A percentile compares a stretch with the other conserved stretches of the same genome.
phyloP scores from a whole-genome alignment of 2,329 filamentous ascomycete genomes.

The Hysterium pulicare region DNA sequence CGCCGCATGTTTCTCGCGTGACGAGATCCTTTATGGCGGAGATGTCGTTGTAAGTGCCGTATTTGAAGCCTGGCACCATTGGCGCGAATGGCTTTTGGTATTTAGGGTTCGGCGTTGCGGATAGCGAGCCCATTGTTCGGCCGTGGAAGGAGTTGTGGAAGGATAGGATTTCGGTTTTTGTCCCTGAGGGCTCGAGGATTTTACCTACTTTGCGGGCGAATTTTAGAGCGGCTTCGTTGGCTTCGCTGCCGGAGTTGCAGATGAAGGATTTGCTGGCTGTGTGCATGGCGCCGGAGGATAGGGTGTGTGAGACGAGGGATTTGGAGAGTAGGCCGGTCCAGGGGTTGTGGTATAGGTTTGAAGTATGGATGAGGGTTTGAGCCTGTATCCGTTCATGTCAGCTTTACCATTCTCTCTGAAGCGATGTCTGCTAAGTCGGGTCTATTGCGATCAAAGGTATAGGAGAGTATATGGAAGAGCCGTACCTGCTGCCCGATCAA shows the following conservation, averaged over 20 bases:
- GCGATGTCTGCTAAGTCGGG: too few species aligned
- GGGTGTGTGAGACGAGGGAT: slow-evolving; percentile 76
- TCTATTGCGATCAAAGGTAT: too few species aligned
- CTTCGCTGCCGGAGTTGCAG: slow-evolving; percentile 94
- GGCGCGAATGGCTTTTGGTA: slow-evolving; percentile 94
- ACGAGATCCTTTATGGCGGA: slow-evolving; percentile 68
- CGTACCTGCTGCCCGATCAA: slow-evolving; percentile 74
- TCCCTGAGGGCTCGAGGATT: slow-evolving; percentile 63
- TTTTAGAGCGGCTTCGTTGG: slow-evolving; percentile 97
- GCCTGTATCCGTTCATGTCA: too few species aligned
- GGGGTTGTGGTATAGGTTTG: slow-evolving; percentile 94
- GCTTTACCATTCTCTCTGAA: too few species aligned
- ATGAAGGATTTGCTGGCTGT: slow-evolving; percentile 79
- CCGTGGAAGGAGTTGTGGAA: slow-evolving; percentile 94
- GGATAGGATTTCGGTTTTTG: slow-evolving; percentile 80
- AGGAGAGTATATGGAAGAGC: too few species aligned
- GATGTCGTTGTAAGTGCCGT: slow-evolving; percentile 82
- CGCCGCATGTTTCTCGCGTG: slow-evolving; percentile 82
- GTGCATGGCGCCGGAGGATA: slow-evolving; percentile 76
- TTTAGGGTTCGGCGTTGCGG: slow-evolving; percentile 96
- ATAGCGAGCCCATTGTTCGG: slow-evolving; percentile 89
- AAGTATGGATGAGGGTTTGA: slow-evolving; percentile 79
- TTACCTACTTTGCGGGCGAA: slow-evolving; percentile 92
- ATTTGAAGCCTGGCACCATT: slow-evolving; percentile 90
- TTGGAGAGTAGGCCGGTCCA: slow-evolving; percentile 91